phyloP scores from a whole-genome alignment of 495 filamentous ascomycete species.

The Hypoxylon fuscum region DNA sequence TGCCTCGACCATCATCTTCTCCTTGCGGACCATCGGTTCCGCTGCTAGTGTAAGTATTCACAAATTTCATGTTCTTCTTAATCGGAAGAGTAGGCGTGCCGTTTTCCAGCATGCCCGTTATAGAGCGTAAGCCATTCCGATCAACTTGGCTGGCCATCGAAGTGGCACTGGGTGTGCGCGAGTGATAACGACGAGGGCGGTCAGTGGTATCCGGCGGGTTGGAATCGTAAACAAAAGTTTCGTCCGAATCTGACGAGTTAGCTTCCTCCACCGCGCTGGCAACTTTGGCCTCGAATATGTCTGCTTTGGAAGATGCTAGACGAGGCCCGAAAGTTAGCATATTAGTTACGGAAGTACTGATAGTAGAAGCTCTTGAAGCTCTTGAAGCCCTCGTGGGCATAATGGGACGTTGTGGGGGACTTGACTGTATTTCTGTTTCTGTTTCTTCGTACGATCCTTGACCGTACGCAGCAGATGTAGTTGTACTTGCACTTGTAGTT shows the following conservation, averaged over 20 bases:
- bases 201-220: conserved; percentile 88
- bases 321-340: conserved; percentile 61
- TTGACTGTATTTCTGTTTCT: too few relatives aligned
- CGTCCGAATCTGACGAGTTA: conserved; percentile 95
- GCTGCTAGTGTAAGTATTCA: conserved; percentile 77
- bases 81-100: conserved; percentile 72
- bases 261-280: conserved; percentile 92
- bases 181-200: conserved; percentile 86
- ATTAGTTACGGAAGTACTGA: conserved; percentile 51
- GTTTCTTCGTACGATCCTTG: conserved; percentile 50
- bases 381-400: too few relatives aligned
- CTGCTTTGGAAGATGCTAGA: conserved; percentile 90
- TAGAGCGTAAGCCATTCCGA: conserved; percentile 68
- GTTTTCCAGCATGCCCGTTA: conserved; percentile 69
- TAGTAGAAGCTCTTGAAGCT: conserved; percentile 38
- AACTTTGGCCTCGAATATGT: conserved; percentile 96
- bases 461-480: too few relatives aligned
- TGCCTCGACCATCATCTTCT: conserved; percentile 71
- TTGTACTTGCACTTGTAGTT: too few relatives aligned
- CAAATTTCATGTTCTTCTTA: conserved; percentile 98
- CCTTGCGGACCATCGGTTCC: conserved; percentile 67
- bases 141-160: conserved; percentile 86
- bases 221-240: conserved; percentile 99
- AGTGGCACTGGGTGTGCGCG: conserved; percentile 92
- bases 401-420: too few relatives aligned